Conservation (phyloP, 176 grass and related monocot species). For the Secale cereale region DNA sequence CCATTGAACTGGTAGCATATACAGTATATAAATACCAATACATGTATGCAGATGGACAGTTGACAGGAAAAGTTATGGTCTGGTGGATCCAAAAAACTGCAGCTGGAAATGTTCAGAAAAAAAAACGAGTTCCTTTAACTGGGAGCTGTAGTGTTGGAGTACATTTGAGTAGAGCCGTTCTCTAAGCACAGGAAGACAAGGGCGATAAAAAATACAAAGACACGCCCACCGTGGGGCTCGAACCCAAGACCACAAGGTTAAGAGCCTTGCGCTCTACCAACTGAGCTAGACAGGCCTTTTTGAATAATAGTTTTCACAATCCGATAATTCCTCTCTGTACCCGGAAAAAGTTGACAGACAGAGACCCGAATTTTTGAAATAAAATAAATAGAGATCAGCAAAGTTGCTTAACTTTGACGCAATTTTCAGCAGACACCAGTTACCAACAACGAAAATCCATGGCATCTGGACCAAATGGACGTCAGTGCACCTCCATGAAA, state of each 20-base stretch:
- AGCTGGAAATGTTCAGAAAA: background rate
- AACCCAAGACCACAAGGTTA: conserved; percentile 65
- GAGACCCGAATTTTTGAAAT: too few species aligned
- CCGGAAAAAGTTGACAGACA: background rate
- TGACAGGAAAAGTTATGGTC: background rate
- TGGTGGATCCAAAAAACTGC: background rate
- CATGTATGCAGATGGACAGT: background rate
- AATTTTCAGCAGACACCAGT: background rate
- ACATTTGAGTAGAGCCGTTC: too few species aligned
- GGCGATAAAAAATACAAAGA: too few species aligned
- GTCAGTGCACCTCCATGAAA: background rate
- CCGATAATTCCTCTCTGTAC: background rate
- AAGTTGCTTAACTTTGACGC: background rate
- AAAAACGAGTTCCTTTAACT: background rate
- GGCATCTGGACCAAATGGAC: background rate
- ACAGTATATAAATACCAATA: too few species aligned
- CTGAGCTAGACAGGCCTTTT: too few species aligned
- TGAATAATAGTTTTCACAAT: background rate
- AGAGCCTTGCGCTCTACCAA: background rate
- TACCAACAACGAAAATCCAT: background rate
- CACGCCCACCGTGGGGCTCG: conserved; percentile 62
- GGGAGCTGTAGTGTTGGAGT: too few species aligned
- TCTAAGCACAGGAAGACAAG: too few species aligned
- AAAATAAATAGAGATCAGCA: background rate
- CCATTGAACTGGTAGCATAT: too few species aligned